Percentiles rank a stretch among this genome's conserved stretches.
Conservation (phyloP, 441 rosid species). For the Adansonia grandidieri region DNA sequence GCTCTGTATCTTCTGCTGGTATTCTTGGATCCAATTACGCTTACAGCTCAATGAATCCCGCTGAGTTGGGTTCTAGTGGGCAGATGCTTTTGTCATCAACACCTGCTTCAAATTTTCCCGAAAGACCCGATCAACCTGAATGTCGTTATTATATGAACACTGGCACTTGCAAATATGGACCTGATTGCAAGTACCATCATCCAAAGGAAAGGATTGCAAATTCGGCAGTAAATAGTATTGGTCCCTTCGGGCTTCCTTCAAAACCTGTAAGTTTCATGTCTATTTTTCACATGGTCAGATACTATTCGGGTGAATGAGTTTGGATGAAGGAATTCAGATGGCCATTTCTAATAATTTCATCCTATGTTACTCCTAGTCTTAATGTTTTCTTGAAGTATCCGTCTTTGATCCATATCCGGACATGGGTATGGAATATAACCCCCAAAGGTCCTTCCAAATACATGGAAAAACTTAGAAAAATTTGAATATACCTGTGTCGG, state of each 20-base stretch:
- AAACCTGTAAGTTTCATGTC: conserved; percentile 63
- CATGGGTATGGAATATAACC: too few species aligned
- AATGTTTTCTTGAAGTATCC: too few species aligned
- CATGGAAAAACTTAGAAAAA: too few species aligned
- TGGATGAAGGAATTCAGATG: not conserved
- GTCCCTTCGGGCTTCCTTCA: conserved; percentile 58
- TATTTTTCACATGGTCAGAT: conserved; percentile 18
- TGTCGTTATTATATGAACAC: conserved; percentile 74
- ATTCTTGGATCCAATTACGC: conserved; percentile 43
- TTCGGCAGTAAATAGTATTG: conserved; percentile 39
- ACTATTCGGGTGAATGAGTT: not conserved
- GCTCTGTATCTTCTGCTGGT: conserved; percentile 41
- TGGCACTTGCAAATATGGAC: conserved; percentile 78
- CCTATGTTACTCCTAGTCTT: too few species aligned
- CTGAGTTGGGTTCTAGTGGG: conserved; percentile 42
- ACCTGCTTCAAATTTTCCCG: conserved; percentile 43
- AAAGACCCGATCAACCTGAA: conserved; percentile 72
- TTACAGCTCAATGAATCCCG: conserved; percentile 44
- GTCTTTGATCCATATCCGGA: too few species aligned
- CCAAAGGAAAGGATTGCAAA: conserved; percentile 52
- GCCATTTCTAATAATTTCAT: not conserved
- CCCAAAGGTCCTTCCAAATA: too few species aligned
- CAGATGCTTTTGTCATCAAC: conserved; percentile 43
- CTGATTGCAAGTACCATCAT: conserved; percentile 78
- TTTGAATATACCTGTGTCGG: too few species aligned